Percentiles rank a stretch among this genome's conserved stretches.
Evolutionary conservation across 2,329 filamentous ascomycete genomes (phyloP).

Genomic region (Westerdykella ornata): DNA sequence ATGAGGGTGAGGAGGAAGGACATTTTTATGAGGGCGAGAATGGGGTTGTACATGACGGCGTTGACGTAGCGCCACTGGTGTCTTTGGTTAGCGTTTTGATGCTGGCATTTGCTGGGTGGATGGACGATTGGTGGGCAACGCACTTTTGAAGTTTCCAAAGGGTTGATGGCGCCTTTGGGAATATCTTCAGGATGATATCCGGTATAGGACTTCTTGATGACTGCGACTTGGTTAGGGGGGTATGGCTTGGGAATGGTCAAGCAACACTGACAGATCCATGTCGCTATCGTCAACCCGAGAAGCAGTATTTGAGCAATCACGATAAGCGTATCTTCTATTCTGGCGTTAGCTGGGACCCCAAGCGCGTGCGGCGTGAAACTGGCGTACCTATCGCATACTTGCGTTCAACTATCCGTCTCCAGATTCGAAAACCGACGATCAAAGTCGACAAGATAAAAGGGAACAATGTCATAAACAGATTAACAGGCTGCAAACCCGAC

Average conservation of each 20-base stretch:
- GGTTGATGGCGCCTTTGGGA: slow-evolving; percentile 8
- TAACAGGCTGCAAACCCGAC: slow-evolving; percentile 4
- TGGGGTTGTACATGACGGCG: slow-evolving; percentile 15
- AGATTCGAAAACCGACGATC: slow-evolving; percentile 10
- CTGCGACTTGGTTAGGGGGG: slow-evolving; percentile 1
- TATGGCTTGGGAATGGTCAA: background rate
- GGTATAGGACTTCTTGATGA: slow-evolving; percentile 8
- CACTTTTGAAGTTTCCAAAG: slow-evolving; percentile 7
- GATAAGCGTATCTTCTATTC: slow-evolving; percentile 10
- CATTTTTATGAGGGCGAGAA: slow-evolving; percentile 15
- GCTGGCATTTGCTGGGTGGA: background rate
- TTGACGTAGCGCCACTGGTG: slow-evolving; percentile 13
- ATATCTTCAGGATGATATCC: slow-evolving; percentile 12
- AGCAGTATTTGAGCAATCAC: slow-evolving; percentile 8
- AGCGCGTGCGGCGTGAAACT: background rate
- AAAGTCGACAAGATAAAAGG: slow-evolving; percentile 2
- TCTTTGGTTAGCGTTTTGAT: background rate
- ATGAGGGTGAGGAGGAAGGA: slow-evolving; percentile 20
- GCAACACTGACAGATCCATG: background rate
- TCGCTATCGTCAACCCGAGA: slow-evolving; percentile 2
- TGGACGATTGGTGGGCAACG: background rate
- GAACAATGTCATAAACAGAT: slow-evolving; percentile 5
- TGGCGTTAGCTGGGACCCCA: too few relatives aligned
- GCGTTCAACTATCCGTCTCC: slow-evolving; percentile 11
- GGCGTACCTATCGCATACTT: slow-evolving; percentile 12